Evolutionary conservation across 2,329 filamentous ascomycete genomes (phyloP).

Genomic region (Colletotrichum musae): DNA sequence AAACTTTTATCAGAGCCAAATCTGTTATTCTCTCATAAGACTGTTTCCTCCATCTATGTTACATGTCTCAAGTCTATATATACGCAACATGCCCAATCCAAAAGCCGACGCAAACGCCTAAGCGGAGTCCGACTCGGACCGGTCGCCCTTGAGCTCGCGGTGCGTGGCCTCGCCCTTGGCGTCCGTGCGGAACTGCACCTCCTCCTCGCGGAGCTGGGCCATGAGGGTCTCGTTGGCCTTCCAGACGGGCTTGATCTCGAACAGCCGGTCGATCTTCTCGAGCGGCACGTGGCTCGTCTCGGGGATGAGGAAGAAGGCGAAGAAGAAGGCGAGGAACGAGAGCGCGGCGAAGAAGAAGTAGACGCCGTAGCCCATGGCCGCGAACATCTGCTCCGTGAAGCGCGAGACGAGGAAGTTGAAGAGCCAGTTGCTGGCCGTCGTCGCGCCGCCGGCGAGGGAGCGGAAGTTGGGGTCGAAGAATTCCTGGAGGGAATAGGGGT

Average conservation of each 20-base stretch:
- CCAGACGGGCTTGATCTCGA: conserved; percentile 51
- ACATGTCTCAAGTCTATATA: background rate
- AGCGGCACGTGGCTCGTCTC: conserved; percentile 68
- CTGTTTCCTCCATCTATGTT: background rate
- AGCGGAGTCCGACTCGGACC: conserved; percentile 25
- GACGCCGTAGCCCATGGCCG: conserved; percentile 62
- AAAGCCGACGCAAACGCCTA: background rate
- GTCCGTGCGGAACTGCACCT: conserved; percentile 33
- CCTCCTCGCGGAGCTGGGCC: conserved; percentile 32
- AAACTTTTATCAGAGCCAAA: too few relatives aligned
- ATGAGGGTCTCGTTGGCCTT: conserved; percentile 33
- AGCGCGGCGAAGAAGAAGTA: conserved; percentile 69
- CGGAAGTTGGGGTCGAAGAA: conserved; percentile 67
- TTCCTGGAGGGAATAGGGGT: conserved; percentile 52
- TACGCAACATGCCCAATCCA: too few relatives aligned
- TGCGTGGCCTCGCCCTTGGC: conserved; percentile 31
- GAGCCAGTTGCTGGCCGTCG: conserved; percentile 71
- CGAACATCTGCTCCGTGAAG: conserved; percentile 67
- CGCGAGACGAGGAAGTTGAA: conserved; percentile 69
- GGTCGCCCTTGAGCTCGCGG: conserved; percentile 25
- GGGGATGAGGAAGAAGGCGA: conserved; percentile 66
- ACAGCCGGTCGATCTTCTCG: conserved; percentile 65
- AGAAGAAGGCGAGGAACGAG: conserved; percentile 62
- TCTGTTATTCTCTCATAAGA: too few relatives aligned
- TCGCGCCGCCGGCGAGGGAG: conserved; percentile 69